phyloP scores from a whole-genome alignment of 2,329 filamentous ascomycete genomes.

The Colletotrichum chrysophilum region DNA sequence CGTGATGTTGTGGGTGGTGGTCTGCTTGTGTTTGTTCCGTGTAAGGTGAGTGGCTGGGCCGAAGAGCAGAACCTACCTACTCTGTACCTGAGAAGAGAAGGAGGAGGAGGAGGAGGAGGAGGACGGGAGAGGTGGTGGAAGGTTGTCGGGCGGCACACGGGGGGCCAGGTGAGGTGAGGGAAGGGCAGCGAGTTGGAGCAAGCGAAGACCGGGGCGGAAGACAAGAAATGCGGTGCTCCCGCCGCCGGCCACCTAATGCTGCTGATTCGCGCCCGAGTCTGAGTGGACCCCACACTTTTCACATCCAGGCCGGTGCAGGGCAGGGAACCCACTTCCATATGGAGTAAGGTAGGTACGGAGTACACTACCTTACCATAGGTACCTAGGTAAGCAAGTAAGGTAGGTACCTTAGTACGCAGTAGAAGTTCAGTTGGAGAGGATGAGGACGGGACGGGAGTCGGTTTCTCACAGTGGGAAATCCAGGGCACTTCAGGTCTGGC shows the following conservation, averaged over 20 bases:
- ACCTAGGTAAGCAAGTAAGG: no score
- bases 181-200: not conserved
- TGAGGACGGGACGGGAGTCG: not conserved
- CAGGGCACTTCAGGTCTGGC: not conserved
- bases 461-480: not conserved
- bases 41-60: not conserved
- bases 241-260: not conserved
- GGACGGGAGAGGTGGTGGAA: not conserved
- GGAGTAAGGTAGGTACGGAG: no score
- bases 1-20: not conserved
- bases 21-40: not conserved
- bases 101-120: not conserved
- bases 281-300: not conserved
- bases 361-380: no score
- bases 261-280: not conserved
- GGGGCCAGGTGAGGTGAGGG: not conserved
- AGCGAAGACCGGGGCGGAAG: not conserved
- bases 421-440: no score
- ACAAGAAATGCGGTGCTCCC: not conserved
- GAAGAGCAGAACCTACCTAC: not conserved
- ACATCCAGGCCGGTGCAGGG: no score
- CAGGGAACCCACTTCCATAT: no score
- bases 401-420: no score
- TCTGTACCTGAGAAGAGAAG: no score
- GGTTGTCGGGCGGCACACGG: not conserved